Percentiles rank a stretch among this genome's conserved stretches.
phyloP scores from a whole-genome alignment of 345 rosid species.

The Alliaria petiolata region DNA sequence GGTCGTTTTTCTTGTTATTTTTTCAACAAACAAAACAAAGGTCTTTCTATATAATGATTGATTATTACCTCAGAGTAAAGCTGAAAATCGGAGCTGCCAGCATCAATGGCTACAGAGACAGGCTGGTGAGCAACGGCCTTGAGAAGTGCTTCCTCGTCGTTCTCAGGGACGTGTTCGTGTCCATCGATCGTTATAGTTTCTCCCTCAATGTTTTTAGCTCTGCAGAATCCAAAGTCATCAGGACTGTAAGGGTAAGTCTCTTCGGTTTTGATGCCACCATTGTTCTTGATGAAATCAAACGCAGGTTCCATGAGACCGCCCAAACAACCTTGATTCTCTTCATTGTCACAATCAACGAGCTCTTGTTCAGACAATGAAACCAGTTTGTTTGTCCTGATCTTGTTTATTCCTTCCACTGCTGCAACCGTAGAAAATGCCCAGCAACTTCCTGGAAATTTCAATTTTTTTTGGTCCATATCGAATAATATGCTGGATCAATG shows the following conservation, averaged over 20 bases:
- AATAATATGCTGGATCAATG: background rate
- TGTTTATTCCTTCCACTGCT: constrained; percentile 72
- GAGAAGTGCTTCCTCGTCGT: constrained; percentile 56
- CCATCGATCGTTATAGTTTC: constrained; percentile 57
- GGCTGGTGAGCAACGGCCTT: constrained; percentile 68
- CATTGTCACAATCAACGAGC: constrained; percentile 62
- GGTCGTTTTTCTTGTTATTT: background rate
- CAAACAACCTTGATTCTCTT: constrained; percentile 61
- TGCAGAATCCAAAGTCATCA: constrained; percentile 38
- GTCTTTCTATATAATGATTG: background rate
- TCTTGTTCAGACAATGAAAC: constrained; percentile 72
- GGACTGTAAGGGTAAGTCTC: constrained; percentile 52
- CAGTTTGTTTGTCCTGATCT: constrained; percentile 49
- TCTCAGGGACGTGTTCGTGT: constrained; percentile 57
- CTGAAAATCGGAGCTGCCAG: constrained; percentile 70
- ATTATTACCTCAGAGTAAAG: constrained; percentile 69
- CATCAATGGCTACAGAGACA: constrained; percentile 68
- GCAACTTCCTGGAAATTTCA: constrained; percentile 55
- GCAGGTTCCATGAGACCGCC: constrained; percentile 80
- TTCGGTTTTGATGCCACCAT: constrained; percentile 61
- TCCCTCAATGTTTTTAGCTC: constrained; percentile 33
- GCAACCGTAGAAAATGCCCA: constrained; percentile 79
- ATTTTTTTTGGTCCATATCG: too few species aligned
- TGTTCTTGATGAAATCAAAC: constrained; percentile 55
- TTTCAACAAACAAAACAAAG: background rate